Percentiles rank a stretch among this genome's conserved stretches.
These are phyloP conservation scores for Salix purpurea DNA, from an alignment of 345 rosid genomes.

Conservation along the genomic window DNA sequence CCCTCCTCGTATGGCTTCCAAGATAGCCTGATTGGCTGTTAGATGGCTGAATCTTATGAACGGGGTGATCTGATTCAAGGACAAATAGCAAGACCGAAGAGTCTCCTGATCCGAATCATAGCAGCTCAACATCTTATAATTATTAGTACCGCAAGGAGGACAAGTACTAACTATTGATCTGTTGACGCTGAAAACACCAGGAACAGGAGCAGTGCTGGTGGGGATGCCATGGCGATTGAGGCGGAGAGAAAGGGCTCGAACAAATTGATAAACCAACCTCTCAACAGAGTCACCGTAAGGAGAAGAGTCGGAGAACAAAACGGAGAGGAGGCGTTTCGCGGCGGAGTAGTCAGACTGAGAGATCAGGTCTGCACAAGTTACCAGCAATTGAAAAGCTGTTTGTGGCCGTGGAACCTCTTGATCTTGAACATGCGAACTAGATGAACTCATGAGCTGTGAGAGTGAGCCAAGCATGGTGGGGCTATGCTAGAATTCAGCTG, in stretches of 20 bases:
- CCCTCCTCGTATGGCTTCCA: conserved; percentile 61
- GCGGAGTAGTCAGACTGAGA: conserved; percentile 68
- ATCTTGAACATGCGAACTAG: conserved; percentile 25
- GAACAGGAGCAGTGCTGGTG: not conserved
- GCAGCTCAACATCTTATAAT: not conserved
- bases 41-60: conserved; percentile 82
- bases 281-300: conserved; percentile 80
- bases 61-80: conserved; percentile 84
- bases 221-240: conserved; percentile 33
- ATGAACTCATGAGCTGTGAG: conserved; percentile 19
- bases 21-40: conserved; percentile 89
- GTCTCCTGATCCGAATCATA: not conserved
- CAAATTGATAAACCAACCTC: conserved; percentile 63
- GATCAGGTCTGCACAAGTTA: conserved; percentile 61
- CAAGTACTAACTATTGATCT: not conserved
- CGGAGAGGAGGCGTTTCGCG: conserved; percentile 58
- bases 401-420: conserved; percentile 13
- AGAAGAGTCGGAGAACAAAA: conserved; percentile 54
- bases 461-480: not conserved
- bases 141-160: not conserved
- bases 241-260: conserved; percentile 72
- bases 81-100: conserved; percentile 70
- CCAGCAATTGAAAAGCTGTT: conserved; percentile 53
- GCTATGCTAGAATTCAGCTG: not conserved
- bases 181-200: not conserved